Base-by-base conservation (phyloP, 371 early-diverging fungal genomes). In the Mycotypha africana region DNA sequence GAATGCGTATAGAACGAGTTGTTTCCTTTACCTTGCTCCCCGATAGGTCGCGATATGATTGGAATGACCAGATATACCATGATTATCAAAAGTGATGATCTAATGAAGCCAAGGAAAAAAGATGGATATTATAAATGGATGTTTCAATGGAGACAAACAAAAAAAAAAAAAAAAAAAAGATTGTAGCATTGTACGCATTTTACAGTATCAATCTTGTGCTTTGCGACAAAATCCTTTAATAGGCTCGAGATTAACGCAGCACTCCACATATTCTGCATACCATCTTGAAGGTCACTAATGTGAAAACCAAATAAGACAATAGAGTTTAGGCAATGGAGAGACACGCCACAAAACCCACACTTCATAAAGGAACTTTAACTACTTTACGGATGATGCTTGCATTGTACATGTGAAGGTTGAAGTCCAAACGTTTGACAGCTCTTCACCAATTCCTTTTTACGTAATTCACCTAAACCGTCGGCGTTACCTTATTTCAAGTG, bases 41-140 rank as follows among this genome's bases (percentile, higher is more conserved):
- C 78, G 53, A 58, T 81, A 88, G 28, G 82, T 76, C 3, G 93
- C 84, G 41, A 85, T 82, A 64, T 99, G 99, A 70, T 98, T 98
- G 38, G 80, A 67, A 64, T 99, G 99, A 0, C 90, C 89, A 31
- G 93, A 92, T 32, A 98, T 85, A 7, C 99, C 99, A 25, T 79
- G 55, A 7, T 71, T 58, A 68, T 99, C 99, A 81, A 98, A 99
- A 0, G 97, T 98, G 34, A 96, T 76, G 21, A 99, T 72, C 82
- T 87, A 63, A 8, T 36, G 19, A n/a, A n/a, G n/a, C n/a, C n/a
- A n/a, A n/a, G n/a, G n/a, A n/a, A n/a, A n/a, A n/a, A n/a, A n/a
- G n/a, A n/a, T n/a, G n/a, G n/a, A n/a, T n/a, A n/a, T n/a, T n/a
- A n/a, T n/a, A n/a, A n/a, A n/a, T n/a, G n/a, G n/a, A n/a, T n/a